Evolutionary conservation across 805 yeast genomes (phyloP).

Genomic region (Yarrowia bubula): DNA sequence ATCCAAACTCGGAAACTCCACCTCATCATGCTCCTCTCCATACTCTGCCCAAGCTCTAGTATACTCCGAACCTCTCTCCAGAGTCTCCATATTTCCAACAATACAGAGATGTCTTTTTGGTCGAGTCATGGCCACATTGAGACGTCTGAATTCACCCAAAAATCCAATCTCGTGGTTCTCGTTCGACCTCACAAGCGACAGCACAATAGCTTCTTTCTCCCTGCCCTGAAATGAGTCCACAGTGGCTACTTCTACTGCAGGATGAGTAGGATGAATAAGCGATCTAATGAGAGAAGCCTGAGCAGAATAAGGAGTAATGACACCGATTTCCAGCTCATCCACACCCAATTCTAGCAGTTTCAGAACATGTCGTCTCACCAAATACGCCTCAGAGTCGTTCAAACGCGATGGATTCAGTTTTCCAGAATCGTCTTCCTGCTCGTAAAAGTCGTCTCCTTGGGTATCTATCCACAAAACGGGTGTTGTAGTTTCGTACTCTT

Average conservation of each 20-base stretch:
- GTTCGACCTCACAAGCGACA: conserved; percentile 82
- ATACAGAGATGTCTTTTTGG: conserved; percentile 82
- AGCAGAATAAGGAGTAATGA: conserved; percentile 87
- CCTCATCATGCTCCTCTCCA: conserved; percentile 65
- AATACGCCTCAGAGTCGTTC: conserved; percentile 71
- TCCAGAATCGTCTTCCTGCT: conserved; percentile 44
- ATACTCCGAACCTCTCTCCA: conserved; percentile 45
- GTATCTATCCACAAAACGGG: conserved; percentile 86
- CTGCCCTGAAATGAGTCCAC: conserved; percentile 98
- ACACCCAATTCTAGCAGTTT: conserved; percentile 55
- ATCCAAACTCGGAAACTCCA: conserved; percentile 61
- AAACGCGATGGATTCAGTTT: conserved; percentile 53
- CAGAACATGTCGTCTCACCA: conserved; percentile 58
- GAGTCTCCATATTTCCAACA: conserved; percentile 79
- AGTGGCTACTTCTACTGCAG: conserved; percentile 71
- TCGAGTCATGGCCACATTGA: conserved; percentile 92
- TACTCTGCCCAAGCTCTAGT: conserved; percentile 65
- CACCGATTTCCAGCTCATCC: conserved; percentile 60
- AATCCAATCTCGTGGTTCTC: conserved; percentile 73
- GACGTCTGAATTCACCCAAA: conserved; percentile 69
- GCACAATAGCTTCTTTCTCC: conserved; percentile 81
- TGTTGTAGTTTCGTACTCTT: conserved; percentile 54
- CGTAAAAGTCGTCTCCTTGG: conserved; percentile 82
- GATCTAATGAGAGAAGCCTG: conserved; percentile 67
- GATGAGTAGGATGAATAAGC: conserved; percentile 42